Base-by-base conservation (phyloP, 768 basidiomycete species). In the Agrocybe pediades region DNA sequence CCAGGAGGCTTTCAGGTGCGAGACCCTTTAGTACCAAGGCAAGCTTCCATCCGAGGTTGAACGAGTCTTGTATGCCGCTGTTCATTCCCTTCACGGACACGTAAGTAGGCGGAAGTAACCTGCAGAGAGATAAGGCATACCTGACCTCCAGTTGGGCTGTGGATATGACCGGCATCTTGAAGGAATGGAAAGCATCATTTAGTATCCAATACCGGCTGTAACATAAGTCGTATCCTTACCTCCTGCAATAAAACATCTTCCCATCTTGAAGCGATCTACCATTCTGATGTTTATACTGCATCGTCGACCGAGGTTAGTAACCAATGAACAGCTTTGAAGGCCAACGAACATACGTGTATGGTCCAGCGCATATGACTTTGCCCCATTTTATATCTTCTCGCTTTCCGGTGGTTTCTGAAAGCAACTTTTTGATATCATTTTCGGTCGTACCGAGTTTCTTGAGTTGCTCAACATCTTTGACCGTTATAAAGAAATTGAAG, bases 211-310 rank as follows among this genome's bases (percentile, higher is more conserved):
- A 27, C 16, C 1, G 16, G 13, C n/a, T 5, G 13, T 15, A 13
- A 36, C n/a, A 15, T 15, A n/a, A 36, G 3, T 5, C 3, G 13
- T 15, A 36, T 15, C 3, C 56, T 47, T 51, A 76, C 79, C 80
- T 51, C 80, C 81, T 26, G 62, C 70, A 27, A 81, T 48, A 53
- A 80, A 77, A 13, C 71, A 74, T 9, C 76, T 68, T 1, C 77
- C 78, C 11, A 61, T 51, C 7, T 62, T 49, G 57, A 82, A 76
- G 19, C 65, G 67, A 41, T 79, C 59, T 1, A 68, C 73, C 75
- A 77, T 77, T 13, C 81, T 67, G 7, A 56, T 45, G 33, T 49
- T 56, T 8, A 40, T 20, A 13, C 55, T 56, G 17, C 4, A 6
- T 5, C 13, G n/a, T n/a, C n/a, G n/a, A n/a, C n/a, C 13, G n/a